Evolutionary conservation across 371 early-diverging fungal genomes (phyloP).

Genomic region (Circinella minor): DNA sequence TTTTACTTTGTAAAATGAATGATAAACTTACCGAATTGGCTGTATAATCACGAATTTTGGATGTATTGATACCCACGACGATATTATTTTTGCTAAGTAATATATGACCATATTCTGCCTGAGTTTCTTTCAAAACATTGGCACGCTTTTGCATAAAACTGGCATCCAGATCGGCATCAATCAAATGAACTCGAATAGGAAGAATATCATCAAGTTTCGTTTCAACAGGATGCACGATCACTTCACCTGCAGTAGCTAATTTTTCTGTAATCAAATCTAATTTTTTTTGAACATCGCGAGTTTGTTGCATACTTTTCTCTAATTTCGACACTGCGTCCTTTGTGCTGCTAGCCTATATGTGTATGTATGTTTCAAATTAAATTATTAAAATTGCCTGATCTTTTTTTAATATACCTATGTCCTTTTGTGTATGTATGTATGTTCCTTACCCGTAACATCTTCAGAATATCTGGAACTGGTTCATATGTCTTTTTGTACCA

Average conservation of each 20-base stretch:
- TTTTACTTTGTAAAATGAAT: background rate
- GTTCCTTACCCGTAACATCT: constrained; percentile 39
- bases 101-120: constrained; percentile 50
- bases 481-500: constrained; percentile 56
- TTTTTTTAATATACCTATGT: background rate
- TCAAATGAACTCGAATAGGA: constrained; percentile 51
- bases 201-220: constrained; percentile 33
- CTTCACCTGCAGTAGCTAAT: constrained; percentile 40
- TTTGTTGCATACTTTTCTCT: constrained; percentile 42
- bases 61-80: constrained; percentile 52
- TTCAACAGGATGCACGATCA: constrained; percentile 23
- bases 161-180: constrained; percentile 56
- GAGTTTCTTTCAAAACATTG: constrained; percentile 50
- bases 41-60: constrained; percentile 43
- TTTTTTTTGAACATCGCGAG: constrained; percentile 43
- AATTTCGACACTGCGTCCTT: constrained; percentile 42
- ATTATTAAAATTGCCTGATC: background rate
- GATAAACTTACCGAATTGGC: constrained; percentile 48
- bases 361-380: background rate
- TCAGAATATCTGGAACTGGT: constrained; percentile 49
- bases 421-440: background rate
- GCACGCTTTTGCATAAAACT: constrained; percentile 59
- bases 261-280: constrained; percentile 46
- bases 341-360: constrained; percentile 40
- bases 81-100: constrained; percentile 55